Conservation (phyloP, 805 yeast species). For the Saturnispora gosingensis region DNA sequence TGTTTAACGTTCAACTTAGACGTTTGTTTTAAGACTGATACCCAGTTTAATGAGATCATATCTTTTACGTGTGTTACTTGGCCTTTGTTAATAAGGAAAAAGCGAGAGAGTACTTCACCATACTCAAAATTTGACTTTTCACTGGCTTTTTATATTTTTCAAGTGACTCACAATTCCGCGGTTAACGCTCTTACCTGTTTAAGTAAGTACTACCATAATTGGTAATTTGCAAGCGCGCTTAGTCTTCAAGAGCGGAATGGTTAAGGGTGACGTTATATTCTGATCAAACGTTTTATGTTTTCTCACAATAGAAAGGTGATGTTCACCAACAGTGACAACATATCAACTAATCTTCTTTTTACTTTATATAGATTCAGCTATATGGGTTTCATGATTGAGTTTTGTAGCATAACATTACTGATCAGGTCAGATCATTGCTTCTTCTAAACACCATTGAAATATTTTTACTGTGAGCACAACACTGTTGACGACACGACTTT, state of each 20-base stretch:
- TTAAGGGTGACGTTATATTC: neutral
- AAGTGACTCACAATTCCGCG: constrained; percentile 25
- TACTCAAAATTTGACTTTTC: neutral
- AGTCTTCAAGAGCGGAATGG: neutral
- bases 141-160: constrained; percentile 5
- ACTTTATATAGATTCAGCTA: too few species aligned
- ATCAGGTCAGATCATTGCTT: too few species aligned
- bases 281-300: neutral
- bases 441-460: too few species aligned
- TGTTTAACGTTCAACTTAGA: neutral
- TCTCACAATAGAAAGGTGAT: neutral
- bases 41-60: constrained; percentile 7
- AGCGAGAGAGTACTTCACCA: neutral
- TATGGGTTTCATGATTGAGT: too few species aligned
- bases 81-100: neutral
- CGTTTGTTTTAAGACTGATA: constrained; percentile 6
- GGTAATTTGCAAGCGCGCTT: constrained; percentile 15
- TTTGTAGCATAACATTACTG: too few species aligned
- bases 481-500: too few species aligned
- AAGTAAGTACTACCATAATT: constrained; percentile 7
- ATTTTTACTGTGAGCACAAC: too few species aligned
- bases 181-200: constrained; percentile 23
- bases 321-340: too few species aligned
- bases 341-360: too few species aligned
- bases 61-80: neutral